Conservation (phyloP, 2,329 filamentous ascomycete genomes). For the Magnaporthales sp. region DNA sequence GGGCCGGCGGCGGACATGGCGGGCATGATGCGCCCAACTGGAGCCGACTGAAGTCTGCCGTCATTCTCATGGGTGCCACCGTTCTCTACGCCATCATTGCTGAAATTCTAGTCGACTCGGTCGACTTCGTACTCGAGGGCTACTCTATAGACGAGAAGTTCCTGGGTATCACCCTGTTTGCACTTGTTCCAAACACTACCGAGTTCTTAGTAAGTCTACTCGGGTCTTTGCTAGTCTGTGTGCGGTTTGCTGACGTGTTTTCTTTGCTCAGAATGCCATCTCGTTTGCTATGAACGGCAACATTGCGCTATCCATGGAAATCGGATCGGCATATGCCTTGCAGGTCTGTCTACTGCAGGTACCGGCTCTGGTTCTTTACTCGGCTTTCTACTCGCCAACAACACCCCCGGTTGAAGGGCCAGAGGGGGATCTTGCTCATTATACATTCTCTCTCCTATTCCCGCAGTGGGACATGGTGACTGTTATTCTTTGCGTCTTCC, state of each 20-base stretch:
- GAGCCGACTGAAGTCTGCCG: constrained; percentile 81
- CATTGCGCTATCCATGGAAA: constrained; percentile 97
- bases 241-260: constrained; percentile 7
- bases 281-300: constrained; percentile 99
- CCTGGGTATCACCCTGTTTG: constrained; percentile 91
- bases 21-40: constrained; percentile 99
- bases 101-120: constrained; percentile 92
- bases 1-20: constrained; percentile 37
- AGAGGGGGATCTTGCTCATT: constrained; percentile 36
- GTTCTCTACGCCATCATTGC: constrained; percentile 93
- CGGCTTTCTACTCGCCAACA: constrained; percentile 52
- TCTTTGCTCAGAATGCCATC: constrained; percentile 70
- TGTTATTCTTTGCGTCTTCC: constrained; percentile 89
- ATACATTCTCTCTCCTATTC: constrained; percentile 83
- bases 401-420: constrained; percentile 13
- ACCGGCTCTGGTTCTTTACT: constrained; percentile 85
- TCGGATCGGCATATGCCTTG: constrained; percentile 91
- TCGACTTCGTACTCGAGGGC: constrained; percentile 88
- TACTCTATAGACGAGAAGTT: constrained; percentile 96
- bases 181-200: constrained; percentile 93
- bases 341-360: constrained; percentile 95
- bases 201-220: constrained; percentile 71
- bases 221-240: not conserved
- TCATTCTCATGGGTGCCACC: constrained; percentile 84
- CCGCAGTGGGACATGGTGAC: constrained; percentile 99